Conservation (phyloP, 1,139 yeast genomes). For the Scheffersomyces insectosa region DNA sequence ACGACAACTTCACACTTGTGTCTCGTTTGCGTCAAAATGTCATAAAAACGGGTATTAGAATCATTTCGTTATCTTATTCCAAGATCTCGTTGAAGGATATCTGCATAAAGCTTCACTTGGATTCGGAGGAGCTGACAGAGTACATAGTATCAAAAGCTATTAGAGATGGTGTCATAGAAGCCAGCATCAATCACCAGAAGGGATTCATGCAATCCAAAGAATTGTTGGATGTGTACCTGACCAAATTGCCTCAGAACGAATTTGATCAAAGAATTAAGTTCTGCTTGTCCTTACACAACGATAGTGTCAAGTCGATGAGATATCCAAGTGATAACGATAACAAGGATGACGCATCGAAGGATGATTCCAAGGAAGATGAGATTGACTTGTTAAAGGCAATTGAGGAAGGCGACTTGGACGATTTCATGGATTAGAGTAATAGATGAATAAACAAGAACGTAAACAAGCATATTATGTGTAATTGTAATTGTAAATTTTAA, state of each 20-base stretch:
- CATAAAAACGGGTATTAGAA: constrained; percentile 95
- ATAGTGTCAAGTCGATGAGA: constrained; percentile 93
- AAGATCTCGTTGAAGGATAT: constrained; percentile 87
- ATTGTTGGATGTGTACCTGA: constrained; percentile 81
- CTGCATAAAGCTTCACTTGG: constrained; percentile 87
- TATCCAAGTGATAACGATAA: constrained; percentile 59
- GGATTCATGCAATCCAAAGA: constrained; percentile 94
- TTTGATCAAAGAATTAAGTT: constrained; percentile 93
- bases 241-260: constrained; percentile 81
- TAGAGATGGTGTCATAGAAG: constrained; percentile 97
- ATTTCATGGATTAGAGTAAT: constrained; percentile 41
- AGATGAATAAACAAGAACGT: not conserved
- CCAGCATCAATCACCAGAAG: constrained; percentile 84
- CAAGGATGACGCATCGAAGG: constrained; percentile 29
- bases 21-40: constrained; percentile 93
- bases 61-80: constrained; percentile 88
- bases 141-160: constrained; percentile 96
- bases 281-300: constrained; percentile 88
- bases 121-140: constrained; percentile 94
- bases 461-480: not conserved
- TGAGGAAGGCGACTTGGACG: constrained; percentile 53
- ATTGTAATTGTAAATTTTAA: not conserved
- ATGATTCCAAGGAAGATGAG: constrained; percentile 39
- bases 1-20: constrained; percentile 83
- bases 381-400: constrained; percentile 48